Evolutionary conservation across 2,329 filamentous ascomycete species (phyloP).

Genomic region (Penicillium carneum): DNA sequence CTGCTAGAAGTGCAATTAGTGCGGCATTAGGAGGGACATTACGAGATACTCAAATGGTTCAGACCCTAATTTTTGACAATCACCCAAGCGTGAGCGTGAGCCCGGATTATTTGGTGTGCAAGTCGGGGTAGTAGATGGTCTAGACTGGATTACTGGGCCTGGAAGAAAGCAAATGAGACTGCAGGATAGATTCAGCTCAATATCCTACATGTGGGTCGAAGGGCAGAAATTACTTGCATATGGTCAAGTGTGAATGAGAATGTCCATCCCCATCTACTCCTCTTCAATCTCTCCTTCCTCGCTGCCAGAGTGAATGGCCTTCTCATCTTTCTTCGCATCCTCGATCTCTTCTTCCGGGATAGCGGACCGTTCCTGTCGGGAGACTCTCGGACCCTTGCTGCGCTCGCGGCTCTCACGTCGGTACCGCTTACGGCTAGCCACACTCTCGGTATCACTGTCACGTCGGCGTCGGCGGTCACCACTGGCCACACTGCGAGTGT

Average conservation of each 20-base stretch:
- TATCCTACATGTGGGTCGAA: conserved; percentile 10
- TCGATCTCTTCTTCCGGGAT: conserved; percentile 44
- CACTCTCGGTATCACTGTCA: conserved; percentile 75
- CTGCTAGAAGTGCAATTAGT: not conserved
- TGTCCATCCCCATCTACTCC: conserved; percentile 4
- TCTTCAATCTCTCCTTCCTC: conserved; percentile 96
- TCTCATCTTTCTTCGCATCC: conserved; percentile 53
- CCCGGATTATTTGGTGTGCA: not conserved
- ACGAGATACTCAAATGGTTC: no score
- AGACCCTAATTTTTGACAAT: not conserved
- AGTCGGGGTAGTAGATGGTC: not conserved
- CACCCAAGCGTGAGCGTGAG: not conserved
- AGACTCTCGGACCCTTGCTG: conserved; percentile 55
- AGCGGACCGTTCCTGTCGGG: conserved; percentile 57
- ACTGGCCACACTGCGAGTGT: conserved; percentile 64
- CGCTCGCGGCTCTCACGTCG: conserved; percentile 52
- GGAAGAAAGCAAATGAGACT: conserved; percentile 2
- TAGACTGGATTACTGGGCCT: not conserved
- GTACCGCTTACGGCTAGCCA: conserved; percentile 66
- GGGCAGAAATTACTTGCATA: conserved; percentile 16
- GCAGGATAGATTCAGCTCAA: conserved; percentile 11
- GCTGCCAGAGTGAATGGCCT: conserved; percentile 77
- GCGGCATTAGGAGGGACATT: not conserved
- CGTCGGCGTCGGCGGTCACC: conserved; percentile 76
- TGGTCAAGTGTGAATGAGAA: conserved; percentile 2